Conservation (phyloP, 352 stramenopile genomes). For the Pythium utonaiense region DNA sequence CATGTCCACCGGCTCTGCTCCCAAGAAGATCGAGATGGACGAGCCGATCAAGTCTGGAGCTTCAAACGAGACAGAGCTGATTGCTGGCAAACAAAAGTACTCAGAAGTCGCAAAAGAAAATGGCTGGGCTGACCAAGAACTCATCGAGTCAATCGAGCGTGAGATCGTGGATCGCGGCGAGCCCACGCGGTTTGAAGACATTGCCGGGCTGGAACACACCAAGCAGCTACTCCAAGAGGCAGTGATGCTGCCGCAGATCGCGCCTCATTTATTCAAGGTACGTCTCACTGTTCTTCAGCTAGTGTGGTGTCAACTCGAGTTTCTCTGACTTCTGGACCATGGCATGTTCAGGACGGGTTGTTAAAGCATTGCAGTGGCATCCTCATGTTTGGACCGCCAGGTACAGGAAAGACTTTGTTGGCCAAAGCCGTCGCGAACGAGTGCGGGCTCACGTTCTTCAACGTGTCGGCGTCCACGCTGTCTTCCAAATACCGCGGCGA, state of each 20-base stretch:
- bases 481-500: conserved; percentile 94
- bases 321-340: too few species aligned
- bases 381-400: conserved; percentile 84
- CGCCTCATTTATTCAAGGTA: conserved; percentile 75
- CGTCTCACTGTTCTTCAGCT: not conserved
- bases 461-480: conserved; percentile 90
- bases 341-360: conserved; percentile 72
- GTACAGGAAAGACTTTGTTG: conserved; percentile 89
- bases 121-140: conserved; percentile 69
- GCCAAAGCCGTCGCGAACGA: conserved; percentile 90
- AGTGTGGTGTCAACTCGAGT: too few species aligned
- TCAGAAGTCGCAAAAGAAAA: conserved; percentile 73
- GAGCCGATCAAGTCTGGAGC: not conserved
- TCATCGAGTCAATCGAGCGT: conserved; percentile 85
- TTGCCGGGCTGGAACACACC: conserved; percentile 74
- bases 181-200: conserved; percentile 71
- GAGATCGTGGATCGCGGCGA: conserved; percentile 78
- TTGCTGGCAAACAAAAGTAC: conserved; percentile 66
- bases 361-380: conserved; percentile 81
- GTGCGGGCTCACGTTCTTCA: conserved; percentile 98
- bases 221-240: conserved; percentile 83
- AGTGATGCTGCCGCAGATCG: conserved; percentile 83
- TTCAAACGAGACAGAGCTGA: conserved; percentile 22
- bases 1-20: not conserved
- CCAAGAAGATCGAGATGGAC: conserved; percentile 11